A percentile compares a stretch with the other conserved stretches of the same genome.
These are phyloP conservation scores for Aspergillus sp. DNA, from an alignment of 2,329 filamentous ascomycete genomes.

Conservation along the genomic window DNA sequence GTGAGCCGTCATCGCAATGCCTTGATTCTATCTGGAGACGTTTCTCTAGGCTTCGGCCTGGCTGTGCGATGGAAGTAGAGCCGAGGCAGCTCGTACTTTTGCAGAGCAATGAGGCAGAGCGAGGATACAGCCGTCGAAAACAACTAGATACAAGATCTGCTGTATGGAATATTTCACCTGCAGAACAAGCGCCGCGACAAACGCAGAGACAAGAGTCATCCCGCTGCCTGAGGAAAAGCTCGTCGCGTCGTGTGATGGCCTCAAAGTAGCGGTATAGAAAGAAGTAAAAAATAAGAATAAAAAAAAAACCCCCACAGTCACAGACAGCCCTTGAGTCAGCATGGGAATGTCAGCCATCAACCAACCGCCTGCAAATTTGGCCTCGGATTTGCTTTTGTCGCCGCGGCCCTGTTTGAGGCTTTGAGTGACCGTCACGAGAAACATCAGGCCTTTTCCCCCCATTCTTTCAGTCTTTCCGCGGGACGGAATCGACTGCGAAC, in stretches of 20 bases:
- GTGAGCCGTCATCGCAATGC: too few relatives aligned
- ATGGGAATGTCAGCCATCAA: constrained; percentile 1
- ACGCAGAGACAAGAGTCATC: constrained; percentile 1
- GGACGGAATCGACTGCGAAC: constrained; percentile 16
- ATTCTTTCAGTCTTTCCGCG: neutral
- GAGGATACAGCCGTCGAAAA: neutral
- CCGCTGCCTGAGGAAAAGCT: constrained; percentile 1
- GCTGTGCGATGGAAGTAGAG: too few relatives aligned
- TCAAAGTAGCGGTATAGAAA: constrained; percentile 21
- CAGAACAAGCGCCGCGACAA: neutral
- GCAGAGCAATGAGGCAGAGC: neutral
- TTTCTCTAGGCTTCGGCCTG: too few relatives aligned
- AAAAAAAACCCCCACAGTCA: too few relatives aligned
- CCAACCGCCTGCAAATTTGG: too few relatives aligned
- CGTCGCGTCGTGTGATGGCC: constrained; percentile 21
- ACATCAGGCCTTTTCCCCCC: neutral
- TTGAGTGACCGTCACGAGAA: constrained; percentile 16
- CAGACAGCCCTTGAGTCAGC: constrained; percentile 6
- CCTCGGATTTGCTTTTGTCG: too few relatives aligned
- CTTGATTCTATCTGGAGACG: too few relatives aligned
- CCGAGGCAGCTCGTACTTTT: constrained; percentile 1
- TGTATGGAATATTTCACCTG: constrained; percentile 4
- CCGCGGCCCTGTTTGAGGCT: constrained; percentile 1
- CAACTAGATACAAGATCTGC: constrained; percentile 1
- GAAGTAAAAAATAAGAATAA: neutral